Conservation (phyloP, 2,329 filamentous ascomycete species). For the Neurospora sp. region DNA sequence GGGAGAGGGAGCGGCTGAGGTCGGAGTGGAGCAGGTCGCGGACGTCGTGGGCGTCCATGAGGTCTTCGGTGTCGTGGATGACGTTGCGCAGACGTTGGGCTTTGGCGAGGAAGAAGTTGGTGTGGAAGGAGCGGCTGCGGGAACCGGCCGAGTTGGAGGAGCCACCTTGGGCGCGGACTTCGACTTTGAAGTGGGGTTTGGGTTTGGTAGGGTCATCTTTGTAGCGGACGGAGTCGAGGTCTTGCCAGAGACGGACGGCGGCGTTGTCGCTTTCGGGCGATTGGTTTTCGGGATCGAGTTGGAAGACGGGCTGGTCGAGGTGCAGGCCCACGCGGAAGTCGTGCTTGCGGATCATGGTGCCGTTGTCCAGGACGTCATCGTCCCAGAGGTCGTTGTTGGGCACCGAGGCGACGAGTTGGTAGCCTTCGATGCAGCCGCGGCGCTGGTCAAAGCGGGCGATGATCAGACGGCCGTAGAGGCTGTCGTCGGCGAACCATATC, state of each 20-base stretch:
- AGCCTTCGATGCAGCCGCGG: conserved; percentile 69
- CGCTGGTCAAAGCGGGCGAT: conserved; percentile 66
- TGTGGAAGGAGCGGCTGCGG: conserved; percentile 42
- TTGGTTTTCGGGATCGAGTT: conserved; percentile 32
- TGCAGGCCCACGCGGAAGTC: conserved; percentile 37
- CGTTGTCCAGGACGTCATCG: background rate
- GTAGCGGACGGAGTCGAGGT: background rate
- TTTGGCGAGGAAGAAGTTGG: conserved; percentile 55
- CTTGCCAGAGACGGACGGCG: background rate
- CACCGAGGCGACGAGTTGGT: conserved; percentile 54
- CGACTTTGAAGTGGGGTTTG: conserved; percentile 32
- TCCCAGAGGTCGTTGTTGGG: background rate
- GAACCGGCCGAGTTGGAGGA: conserved; percentile 2
- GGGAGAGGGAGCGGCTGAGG: background rate
- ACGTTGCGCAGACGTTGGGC: background rate
- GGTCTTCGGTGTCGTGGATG: background rate
- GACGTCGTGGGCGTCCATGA: background rate
- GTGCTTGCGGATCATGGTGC: background rate
- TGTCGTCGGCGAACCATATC: conserved; percentile 75
- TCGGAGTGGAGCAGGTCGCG: background rate
- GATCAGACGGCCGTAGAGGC: conserved; percentile 65
- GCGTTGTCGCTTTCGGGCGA: conserved; percentile 1
- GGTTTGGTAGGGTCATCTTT: background rate
- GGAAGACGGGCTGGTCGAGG: conserved; percentile 61
- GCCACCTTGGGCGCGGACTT: conserved; percentile 42